phyloP scores from a whole-genome alignment of 2,329 filamentous ascomycete species.

The Ophiostoma triangulosporum region DNA sequence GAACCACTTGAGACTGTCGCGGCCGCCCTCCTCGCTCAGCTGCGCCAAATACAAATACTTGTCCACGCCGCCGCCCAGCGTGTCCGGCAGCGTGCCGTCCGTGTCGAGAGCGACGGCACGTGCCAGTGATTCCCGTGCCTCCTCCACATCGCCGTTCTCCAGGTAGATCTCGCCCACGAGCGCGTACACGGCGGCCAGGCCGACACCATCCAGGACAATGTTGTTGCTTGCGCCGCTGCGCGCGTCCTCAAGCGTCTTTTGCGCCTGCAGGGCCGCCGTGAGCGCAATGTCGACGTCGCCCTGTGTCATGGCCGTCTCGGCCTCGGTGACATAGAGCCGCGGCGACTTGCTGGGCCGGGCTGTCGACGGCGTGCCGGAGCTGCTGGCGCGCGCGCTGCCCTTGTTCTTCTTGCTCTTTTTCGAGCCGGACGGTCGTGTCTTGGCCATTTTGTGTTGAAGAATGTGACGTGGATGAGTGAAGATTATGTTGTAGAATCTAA shows the following conservation, averaged over 20 bases:
- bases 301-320: conserved; percentile 22
- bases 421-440: conserved; percentile 11
- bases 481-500: no score
- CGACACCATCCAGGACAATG: conserved; percentile 11
- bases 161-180: conserved; percentile 71
- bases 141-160: conserved; percentile 68
- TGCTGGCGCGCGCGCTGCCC: neutral
- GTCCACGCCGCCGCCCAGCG: conserved; percentile 69
- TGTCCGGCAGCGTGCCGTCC: conserved; percentile 56
- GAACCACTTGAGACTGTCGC: conserved; percentile 53
- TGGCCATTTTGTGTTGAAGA: conserved; percentile 10
- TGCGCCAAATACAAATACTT: conserved; percentile 95
- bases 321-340: conserved; percentile 20
- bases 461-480: no score
- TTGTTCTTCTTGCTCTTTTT: conserved; percentile 10
- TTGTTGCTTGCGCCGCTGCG: conserved; percentile 5
- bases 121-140: conserved; percentile 58
- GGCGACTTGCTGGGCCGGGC: conserved; percentile 8
- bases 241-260: conserved; percentile 13
- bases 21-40: conserved; percentile 58
- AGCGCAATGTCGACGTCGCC: conserved; percentile 21
- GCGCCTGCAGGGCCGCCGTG: conserved; percentile 24
- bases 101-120: conserved; percentile 63
- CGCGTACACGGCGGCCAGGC: conserved; percentile 49
- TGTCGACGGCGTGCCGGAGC: neutral